phyloP scores from a whole-genome alignment of 2,329 filamentous ascomycete genomes.

The Fusarium penzigii region DNA sequence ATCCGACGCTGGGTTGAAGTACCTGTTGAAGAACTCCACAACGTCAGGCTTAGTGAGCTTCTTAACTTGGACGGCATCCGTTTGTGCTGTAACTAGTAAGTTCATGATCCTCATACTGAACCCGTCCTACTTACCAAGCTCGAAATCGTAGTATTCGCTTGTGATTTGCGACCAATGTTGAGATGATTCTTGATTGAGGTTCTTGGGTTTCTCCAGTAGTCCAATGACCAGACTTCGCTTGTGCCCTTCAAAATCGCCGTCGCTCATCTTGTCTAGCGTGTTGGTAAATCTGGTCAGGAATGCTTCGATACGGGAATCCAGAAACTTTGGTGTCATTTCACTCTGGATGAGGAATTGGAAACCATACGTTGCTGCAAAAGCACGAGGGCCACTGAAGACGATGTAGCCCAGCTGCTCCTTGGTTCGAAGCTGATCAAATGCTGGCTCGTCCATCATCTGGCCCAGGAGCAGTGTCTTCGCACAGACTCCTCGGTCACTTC shows the following conservation, averaged over 20 bases:
- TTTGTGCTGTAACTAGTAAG: conserved; percentile 55
- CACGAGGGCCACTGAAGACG: conserved; percentile 78
- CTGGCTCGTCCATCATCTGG: conserved; percentile 89
- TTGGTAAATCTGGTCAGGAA: conserved; percentile 72
- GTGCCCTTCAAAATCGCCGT: conserved; percentile 84
- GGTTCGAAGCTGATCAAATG: conserved; percentile 91
- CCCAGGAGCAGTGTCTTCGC: conserved; percentile 80
- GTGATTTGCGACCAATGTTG: conserved; percentile 85
- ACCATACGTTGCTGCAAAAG: conserved; percentile 75
- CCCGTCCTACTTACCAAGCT: conserved; percentile 64
- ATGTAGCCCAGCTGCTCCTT: conserved; percentile 98
- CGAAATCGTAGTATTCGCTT: conserved; percentile 87
- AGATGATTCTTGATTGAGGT: conserved; percentile 79
- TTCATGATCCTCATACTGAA: neutral
- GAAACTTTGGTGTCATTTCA: conserved; percentile 78
- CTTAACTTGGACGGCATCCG: conserved; percentile 75
- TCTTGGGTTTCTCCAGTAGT: conserved; percentile 88
- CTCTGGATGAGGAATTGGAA: conserved; percentile 93
- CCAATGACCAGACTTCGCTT: conserved; percentile 88
- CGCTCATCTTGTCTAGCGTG: conserved; percentile 72
- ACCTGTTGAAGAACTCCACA: conserved; percentile 73
- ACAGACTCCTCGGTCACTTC: conserved; percentile 67
- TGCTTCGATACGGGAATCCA: conserved; percentile 83
- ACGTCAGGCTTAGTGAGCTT: conserved; percentile 77
- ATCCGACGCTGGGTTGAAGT: conserved; percentile 73